Evolutionary conservation across 306 rosid species (phyloP), one percentile per base, ranked within the genome.

Genomic region (Boehmeria nivea): DNA sequence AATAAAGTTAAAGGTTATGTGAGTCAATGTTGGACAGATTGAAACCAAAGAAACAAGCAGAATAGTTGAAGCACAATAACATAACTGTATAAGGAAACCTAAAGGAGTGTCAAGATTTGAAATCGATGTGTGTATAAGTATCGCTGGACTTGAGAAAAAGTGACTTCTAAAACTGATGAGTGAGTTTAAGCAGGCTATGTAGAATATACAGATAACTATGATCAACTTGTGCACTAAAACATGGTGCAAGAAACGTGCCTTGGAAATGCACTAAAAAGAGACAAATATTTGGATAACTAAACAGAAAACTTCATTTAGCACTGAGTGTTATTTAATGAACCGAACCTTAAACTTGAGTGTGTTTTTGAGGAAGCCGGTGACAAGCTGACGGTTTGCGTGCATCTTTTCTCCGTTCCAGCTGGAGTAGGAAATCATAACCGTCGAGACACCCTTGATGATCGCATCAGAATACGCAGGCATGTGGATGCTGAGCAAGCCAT

Each of bases 361-460:
- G 59, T 55, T 74, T 68, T 91, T 91, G 67, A 91, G 91, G 63
- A 82, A 75, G 54, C 81, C 83, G 20, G 81, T 67, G 63, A 91
- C 63, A 27, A 91, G 82, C 18, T 87, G 80, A 47, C 19, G 89
- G 67, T 87, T 73, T 19, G 96, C 89, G 65, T 91, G 99, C 99
- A 91, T 91, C 81, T 87, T 91, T 31, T 52, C 72, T 18, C 99
- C 96, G 27, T 91, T 91, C 99, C 95, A 91, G 64, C 99, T 91
- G 51, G 96, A 82, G 78, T 91, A 91, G 20, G 96, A 91, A 67
- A 75, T 77, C 99, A 91, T 91, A 54, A 87, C 72, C 0, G 96
- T 80, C 16, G 99, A 70, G 18, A 91, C 96, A 16, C 99, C 99
- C 76, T 82, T 87, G 64, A 82, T 56, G 61, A 91, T 79, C 3